Evolutionary conservation across 1,284 basidiomycete genomes (phyloP), one percentile per base, ranked within the genome.

Genomic region (Rhodotorula sp.): DNA sequence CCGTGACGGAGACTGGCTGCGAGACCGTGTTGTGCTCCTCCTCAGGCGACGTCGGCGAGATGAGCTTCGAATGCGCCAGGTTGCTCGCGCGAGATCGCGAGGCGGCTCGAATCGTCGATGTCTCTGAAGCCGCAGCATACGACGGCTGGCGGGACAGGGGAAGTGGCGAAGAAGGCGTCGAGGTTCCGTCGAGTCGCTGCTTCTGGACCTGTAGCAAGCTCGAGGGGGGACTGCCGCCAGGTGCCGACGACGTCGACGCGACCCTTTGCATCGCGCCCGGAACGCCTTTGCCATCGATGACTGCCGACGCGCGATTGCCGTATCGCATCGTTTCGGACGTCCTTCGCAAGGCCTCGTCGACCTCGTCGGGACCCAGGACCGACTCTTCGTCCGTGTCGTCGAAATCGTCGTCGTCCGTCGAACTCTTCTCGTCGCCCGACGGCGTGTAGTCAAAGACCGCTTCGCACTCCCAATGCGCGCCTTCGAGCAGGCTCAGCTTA

Each of bases 381-480:
- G 66, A 49, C 18, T 62, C 72, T 5, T 58, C 56, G 26, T 51
- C 56, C 3, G 57, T n/a, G 10, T 49, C 34, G 26, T 56, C 54
- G 26, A 56, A 56, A 14, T 56, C 54, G 29, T 69, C 69, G 15
- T 69, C 66, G 16, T 70, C 70, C 23, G 49, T 46, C 60, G 67
- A 68, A 20, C 54, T 54, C 51, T 68, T 71, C 61, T 74, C 75
- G 57, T 75, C 71, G 5, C 76, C 76, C 1, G 58, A 62, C 2
- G 71, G 71, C 0, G 68, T 66, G 63, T 77, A 77, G 49, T 75
- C 76, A 57, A 77, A 77, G 5, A 75, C 71, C 21, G 76, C 74
- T n/a, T 75, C 76, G 57, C 73, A 75, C 60, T 75, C 76, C 73
- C 74, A 77, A 49, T 77, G 76, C 4, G 73, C 75, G n/a, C 72